Evolutionary conservation across 2,329 filamentous ascomycete genomes (phyloP), one percentile per base, ranked within the genome.

Genomic region (Talaromyces islandicus): DNA sequence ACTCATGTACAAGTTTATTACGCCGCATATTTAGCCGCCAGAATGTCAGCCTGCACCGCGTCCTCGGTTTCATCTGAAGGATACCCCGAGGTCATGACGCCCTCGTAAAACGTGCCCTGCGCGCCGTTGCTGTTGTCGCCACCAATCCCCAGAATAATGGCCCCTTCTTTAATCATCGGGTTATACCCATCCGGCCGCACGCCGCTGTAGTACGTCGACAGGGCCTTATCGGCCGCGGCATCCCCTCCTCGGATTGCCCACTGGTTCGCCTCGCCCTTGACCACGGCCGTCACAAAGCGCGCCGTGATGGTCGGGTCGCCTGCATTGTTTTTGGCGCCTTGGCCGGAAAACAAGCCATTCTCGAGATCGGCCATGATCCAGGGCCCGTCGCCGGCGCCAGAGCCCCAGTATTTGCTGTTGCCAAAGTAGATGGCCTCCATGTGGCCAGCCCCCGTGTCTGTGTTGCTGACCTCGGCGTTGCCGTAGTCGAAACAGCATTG

Each of bases 371-470:
- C 86, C 85, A 88, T 88, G 65, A 88, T 69, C 86, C 86, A 88
- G 0, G 86, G 86, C 0, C 86, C 85, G 50, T 65, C 78, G 51
- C 85, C 85, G 4, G 81, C 59, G 9, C 86, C 86, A 7, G 70
- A 71, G 19, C 85, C 85, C 82, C 83, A 87, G 64, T 61, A 61
- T 0, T 76, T 84, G 69, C 67, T 80, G 68, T 76, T 73, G 0
- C 86, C 86, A 65, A 79, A 88, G 78, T 88, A 88, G 60, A 88
- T 83, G 58, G 86, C 83, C 68, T 89, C 86, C 86, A 89, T 89
- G 66, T 88, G 85, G 17, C 83, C 86, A 57, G 82, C 80, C 2
- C 86, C 86, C 0, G 84, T 81, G 61, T 85, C 83, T 1, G 2
- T 62, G 60, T 68, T 80, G 69, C 65, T 84, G 2, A 75, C 78